Percentiles rank a stretch among this genome's conserved stretches.
Evolutionary conservation across 163 green algal genomes (phyloP).

Genomic region (Chlamydomonas reinhardtii): DNA sequence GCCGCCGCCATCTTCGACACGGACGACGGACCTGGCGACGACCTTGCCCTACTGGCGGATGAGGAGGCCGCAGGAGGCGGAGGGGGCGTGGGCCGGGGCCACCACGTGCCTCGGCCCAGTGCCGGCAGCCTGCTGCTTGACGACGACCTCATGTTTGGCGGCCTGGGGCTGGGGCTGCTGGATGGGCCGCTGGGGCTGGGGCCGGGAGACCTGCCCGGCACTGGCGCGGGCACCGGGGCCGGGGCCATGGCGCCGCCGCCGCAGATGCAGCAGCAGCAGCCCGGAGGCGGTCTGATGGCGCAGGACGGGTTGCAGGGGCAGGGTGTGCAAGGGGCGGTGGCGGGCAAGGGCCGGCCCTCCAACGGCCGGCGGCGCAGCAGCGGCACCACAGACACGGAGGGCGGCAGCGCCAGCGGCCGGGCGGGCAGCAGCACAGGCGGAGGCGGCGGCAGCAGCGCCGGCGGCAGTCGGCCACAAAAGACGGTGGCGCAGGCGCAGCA

Average conservation of each 20-base stretch:
- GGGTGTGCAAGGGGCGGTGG: too few species aligned
- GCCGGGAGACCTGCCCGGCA: neutral
- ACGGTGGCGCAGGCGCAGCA: conserved; percentile 16
- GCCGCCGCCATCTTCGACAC: conserved; percentile 39
- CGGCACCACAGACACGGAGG: neutral
- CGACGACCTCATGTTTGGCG: conserved; percentile 8
- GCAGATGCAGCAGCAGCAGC: neutral
- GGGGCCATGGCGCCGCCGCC: neutral
- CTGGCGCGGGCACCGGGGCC: too few species aligned
- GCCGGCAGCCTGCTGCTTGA: conserved; percentile 31
- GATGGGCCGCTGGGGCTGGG: conserved; percentile 15
- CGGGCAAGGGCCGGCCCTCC: too few species aligned
- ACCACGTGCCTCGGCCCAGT: neutral
- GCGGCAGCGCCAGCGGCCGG: conserved; percentile 5
- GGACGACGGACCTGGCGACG: neutral
- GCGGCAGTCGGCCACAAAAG: neutral
- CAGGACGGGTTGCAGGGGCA: neutral
- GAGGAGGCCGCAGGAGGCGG: too few species aligned
- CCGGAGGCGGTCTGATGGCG: neutral
- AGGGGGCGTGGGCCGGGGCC: neutral
- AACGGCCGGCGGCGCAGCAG: neutral
- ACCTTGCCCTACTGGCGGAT: neutral
- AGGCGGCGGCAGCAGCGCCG: neutral
- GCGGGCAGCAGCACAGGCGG: neutral
- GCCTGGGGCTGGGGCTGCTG: neutral